Evolutionary conservation across 331 rosid species (phyloP), one percentile per base, ranked within the genome.

Genomic region (Cydonia oblonga): DNA sequence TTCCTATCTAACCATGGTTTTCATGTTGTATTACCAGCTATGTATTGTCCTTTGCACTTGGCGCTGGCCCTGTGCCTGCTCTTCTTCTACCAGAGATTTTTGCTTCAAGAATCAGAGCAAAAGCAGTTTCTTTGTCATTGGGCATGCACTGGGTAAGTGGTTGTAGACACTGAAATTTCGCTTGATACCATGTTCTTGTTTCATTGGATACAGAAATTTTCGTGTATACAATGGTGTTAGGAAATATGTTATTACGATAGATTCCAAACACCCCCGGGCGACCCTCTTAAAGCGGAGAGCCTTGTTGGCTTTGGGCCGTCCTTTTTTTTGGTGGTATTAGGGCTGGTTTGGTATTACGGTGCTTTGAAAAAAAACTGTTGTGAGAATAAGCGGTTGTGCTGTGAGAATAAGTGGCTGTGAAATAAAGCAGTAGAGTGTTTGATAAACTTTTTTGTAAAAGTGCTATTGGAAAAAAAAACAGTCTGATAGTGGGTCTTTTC

Each of bases 51-150:
- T 93, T 93, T 87, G 89, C 98, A 35, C 96, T 93, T 75, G 98
- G 98, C 61, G 98, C 98, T 28, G 98, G 98, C 74, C 98, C 98
- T n/a, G 98, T 93, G 66, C 98, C 98, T 22, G 98, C 93, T 42
- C 97, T 93, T 80, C 98, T 93, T 81, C 87, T 93, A 14, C 97
- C 98, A 2, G 98, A 93, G 86, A 90, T 93, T 72, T 93, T 93
- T 82, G 92, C 97, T 71, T 90, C 97, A 30, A 89, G 98, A 85
- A 90, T 93, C 78, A 84, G 98, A 81, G 98, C 98, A 19, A 93
- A 93, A 78, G 98, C 97, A 33, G 96, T 93, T 80, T 81, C 98
- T 79, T 79, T 93, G 76, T 87, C 98, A 42, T 73, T 93, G 78
- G 98, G 97, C 88, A 93, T 81, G 72, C 98, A 93, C 82, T 93